A percentile compares a stretch with the other conserved stretches of the same genome.
These are phyloP conservation scores for Quercus berberidifolia DNA, from an alignment of 306 rosid species.

Conservation along the genomic window DNA sequence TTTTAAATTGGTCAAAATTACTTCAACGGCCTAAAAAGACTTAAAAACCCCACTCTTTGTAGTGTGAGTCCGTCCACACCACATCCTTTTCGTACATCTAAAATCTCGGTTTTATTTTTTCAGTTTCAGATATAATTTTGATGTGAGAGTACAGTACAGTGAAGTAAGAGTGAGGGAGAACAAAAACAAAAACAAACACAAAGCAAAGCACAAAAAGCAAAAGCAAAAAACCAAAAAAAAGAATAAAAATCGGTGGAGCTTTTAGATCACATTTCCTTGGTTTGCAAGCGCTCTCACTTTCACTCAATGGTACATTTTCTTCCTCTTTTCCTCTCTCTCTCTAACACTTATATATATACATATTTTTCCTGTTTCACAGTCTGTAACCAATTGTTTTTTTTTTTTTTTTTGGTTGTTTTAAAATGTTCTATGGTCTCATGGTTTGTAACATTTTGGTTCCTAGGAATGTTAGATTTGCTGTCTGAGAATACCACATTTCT, in stretches of 20 bases:
- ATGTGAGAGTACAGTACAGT: not conserved
- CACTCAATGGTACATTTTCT: constrained; percentile 42
- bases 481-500: constrained; percentile 41
- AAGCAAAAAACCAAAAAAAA: no score
- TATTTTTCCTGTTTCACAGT: constrained; percentile 3
- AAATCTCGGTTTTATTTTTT: not conserved
- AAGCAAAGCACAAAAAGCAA: constrained; percentile 2
- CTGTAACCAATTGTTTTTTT: not conserved
- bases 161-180: constrained; percentile 25
- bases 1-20: no score
- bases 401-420: not conserved
- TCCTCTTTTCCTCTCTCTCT: constrained; percentile 3
- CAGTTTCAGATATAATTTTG: not conserved
- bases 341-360: not conserved
- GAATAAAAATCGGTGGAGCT: constrained; percentile 34
- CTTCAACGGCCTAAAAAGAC: not conserved
- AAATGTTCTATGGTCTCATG: constrained; percentile 23
- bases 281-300: constrained; percentile 26
- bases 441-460: constrained; percentile 20
- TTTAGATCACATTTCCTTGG: constrained; percentile 41
- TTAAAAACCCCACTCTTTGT: fast-evolving
- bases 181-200: constrained; percentile 2
- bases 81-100: not conserved
- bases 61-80: not conserved
- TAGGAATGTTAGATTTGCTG: constrained; percentile 67